Evolutionary conservation across 768 basidiomycete species (phyloP).

Genomic region (Candolleomyces eurysporus): DNA sequence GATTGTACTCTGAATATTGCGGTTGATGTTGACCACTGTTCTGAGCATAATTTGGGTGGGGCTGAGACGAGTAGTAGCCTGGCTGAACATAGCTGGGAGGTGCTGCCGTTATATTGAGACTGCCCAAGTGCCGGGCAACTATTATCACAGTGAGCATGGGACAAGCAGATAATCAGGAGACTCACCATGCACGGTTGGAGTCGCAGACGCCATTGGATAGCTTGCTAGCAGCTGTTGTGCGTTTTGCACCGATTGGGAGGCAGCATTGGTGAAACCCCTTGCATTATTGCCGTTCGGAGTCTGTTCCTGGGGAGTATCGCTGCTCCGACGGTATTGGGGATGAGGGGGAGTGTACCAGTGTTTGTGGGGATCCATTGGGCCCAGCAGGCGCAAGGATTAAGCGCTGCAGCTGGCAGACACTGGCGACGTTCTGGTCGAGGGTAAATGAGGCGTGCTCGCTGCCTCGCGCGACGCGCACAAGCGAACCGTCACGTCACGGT

Average conservation of each 20-base stretch:
- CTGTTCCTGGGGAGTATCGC: slow-evolving; percentile 15
- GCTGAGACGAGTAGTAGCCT: slow-evolving; percentile 40
- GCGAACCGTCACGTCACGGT: slow-evolving; percentile 4
- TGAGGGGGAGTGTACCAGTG: slow-evolving; percentile 25
- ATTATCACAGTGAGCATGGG: background rate
- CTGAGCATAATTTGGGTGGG: slow-evolving; percentile 27
- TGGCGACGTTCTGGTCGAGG: slow-evolving; percentile 2
- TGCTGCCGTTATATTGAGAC: slow-evolving; percentile 54
- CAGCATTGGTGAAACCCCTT: slow-evolving; percentile 17
- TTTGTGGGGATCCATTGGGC: slow-evolving; percentile 33
- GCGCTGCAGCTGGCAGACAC: background rate
- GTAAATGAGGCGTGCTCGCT: background rate
- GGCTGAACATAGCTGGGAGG: slow-evolving; percentile 67
- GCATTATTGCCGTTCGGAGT: slow-evolving; percentile 14
- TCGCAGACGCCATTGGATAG: slow-evolving; percentile 75
- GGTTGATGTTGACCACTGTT: slow-evolving; percentile 33
- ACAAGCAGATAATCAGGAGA: slow-evolving; percentile 1
- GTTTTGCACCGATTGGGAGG: slow-evolving; percentile 57
- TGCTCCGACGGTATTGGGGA: slow-evolving; percentile 18
- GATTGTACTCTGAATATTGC: slow-evolving; percentile 68
- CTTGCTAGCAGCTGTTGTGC: slow-evolving; percentile 64
- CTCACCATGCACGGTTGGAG: slow-evolving; percentile 74
- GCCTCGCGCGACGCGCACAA: slow-evolving; percentile 6
- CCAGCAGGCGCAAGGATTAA: slow-evolving; percentile 11
- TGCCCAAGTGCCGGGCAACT: slow-evolving; percentile 69